phyloP scores from a whole-genome alignment of 257 asterid genomes.

The Nicotiana noctiflora region DNA sequence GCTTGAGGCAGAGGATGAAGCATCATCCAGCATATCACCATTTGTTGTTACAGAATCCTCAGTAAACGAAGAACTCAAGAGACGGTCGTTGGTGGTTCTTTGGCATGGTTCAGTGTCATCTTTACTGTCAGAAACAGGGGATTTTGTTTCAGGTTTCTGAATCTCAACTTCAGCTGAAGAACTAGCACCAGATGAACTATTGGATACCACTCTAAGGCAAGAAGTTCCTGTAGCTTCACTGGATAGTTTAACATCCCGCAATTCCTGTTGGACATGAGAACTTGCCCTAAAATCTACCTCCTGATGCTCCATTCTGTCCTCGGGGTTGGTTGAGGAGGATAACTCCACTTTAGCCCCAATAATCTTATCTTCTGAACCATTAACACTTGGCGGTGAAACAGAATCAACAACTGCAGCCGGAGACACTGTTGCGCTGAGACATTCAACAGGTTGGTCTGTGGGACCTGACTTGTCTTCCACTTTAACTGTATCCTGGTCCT shows the following conservation, averaged over 20 bases:
- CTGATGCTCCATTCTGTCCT: conserved; percentile 22
- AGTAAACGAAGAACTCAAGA: neutral
- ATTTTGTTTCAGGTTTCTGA: conserved; percentile 3
- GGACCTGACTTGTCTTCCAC: conserved; percentile 29
- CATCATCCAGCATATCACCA: conserved; percentile 16
- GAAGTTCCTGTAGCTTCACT: conserved; percentile 20
- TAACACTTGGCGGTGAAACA: conserved; percentile 24
- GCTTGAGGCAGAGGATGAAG: conserved; percentile 21
- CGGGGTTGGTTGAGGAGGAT: conserved; percentile 12
- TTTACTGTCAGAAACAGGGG: conserved; percentile 26
- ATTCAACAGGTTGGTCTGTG: conserved; percentile 24
- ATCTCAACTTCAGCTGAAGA: conserved; percentile 6
- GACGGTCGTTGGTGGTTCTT: conserved; percentile 5
- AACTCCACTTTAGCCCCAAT: conserved; percentile 22
- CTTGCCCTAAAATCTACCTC: conserved; percentile 27
- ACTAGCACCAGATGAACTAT: neutral
- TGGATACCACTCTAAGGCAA: conserved; percentile 16
- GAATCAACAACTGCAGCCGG: conserved; percentile 22
- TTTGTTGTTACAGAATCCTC: conserved; percentile 17
- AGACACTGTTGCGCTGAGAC: conserved; percentile 23
- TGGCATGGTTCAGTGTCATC: conserved; percentile 20
- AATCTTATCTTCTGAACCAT: conserved; percentile 13
- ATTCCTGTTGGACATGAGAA: conserved; percentile 27
- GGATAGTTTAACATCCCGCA: conserved; percentile 16
- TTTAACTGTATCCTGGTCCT: conserved; percentile 23